Evolutionary conservation across 176 grass and related monocot species (phyloP), one percentile per base, ranked within the genome.

Genomic region (Phyllostachys edulis): DNA sequence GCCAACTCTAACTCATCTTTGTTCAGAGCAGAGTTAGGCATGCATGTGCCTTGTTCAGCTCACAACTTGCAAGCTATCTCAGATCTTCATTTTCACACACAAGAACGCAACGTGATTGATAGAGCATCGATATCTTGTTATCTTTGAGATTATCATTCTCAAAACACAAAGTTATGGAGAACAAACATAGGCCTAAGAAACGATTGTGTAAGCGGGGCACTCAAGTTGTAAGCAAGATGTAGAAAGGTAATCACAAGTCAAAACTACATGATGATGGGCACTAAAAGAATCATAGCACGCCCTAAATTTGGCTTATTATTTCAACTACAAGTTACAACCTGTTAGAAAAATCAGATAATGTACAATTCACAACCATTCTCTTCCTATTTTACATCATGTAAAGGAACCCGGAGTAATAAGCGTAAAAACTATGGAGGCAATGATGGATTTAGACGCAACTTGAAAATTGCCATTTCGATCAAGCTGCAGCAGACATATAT

Each of bases 281-380:
- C 16, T 32, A 4, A 75, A 85, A 77, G 72, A 82, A 82, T 66
- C 45, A 81, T 61, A 69, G 73, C 63, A 89, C 6, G 7, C 63
- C 87, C 42, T 85, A 24, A 76, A 52, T 67, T 55, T 69, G 42
- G 61, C 71, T 80, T 67, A 50, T 80, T 85, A 54, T 86, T 45
- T 66, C 46, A 65, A 64, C 73, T 59, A 59, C 4, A 77, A 46
- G 61, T 75, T 74, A 76, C 82, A 87, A 66, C n/a, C 24, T 42
- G 89, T 78, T 75, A 90, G 60, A 87, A 85, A 44, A 79, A 83
- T 87, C 51, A 67, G 79, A 83, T 7, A 69, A 68, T 89, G 71
- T 85, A 87, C 74, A 90, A 29, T 78, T 77, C 76, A 86, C 32
- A 79, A 73, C 26, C 55, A 84, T 57, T 51, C 17, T 83, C 67